A percentile compares a stretch with the other conserved stretches of the same genome.
Conservation (phyloP, 305 asterid species). For the Fraxinus albicans region DNA sequence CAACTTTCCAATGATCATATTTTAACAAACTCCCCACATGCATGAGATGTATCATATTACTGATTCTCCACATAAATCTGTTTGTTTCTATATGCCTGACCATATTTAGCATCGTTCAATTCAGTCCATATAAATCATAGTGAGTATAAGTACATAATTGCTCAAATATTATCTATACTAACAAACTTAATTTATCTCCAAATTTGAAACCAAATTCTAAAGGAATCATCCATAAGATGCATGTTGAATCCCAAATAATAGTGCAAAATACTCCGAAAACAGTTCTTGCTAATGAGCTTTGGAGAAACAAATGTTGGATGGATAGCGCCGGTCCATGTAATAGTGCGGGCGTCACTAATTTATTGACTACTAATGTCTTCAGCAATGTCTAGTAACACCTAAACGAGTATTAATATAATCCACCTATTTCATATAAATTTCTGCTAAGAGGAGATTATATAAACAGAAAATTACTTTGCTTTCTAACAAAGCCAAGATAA, state of each 20-base stretch:
- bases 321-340: not conserved
- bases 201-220: not conserved
- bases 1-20: not conserved
- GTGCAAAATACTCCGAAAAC: not conserved
- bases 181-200: not conserved
- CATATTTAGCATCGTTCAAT: not conserved
- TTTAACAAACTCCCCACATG: not conserved
- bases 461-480: not conserved
- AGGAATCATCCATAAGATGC: not conserved
- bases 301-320: not conserved
- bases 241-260: not conserved
- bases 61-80: not conserved
- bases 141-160: not conserved
- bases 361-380: not conserved
- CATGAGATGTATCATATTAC: not conserved
- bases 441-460: not conserved
- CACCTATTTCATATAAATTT: not conserved
- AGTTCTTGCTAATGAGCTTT: not conserved
- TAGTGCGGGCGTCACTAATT: not conserved
- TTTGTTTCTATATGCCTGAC: not conserved
- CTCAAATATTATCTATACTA: not conserved
- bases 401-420: not conserved
- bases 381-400: not conserved
- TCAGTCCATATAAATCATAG: not conserved
- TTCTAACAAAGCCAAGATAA: not conserved